Conservation (phyloP, 768 basidiomycete species). For the Leccinum variicolor region DNA sequence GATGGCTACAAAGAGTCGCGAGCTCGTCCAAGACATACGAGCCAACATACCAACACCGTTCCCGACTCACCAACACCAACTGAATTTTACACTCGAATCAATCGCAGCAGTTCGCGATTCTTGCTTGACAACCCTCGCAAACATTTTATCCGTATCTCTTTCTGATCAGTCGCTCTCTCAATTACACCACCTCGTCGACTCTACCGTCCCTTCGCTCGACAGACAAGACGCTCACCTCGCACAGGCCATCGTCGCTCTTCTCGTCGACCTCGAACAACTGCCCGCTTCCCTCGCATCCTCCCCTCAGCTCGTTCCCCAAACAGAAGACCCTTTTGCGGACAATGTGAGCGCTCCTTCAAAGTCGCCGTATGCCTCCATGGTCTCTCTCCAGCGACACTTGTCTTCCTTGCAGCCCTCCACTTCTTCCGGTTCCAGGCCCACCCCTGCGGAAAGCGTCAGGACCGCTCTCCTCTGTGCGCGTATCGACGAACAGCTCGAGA, state of each 20-base stretch:
- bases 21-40: conserved; percentile 1
- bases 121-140: conserved; percentile 70
- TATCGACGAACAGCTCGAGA: conserved; percentile 73
- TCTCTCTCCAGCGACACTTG: conserved; percentile 63
- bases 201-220: conserved; percentile 41
- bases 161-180: conserved; percentile 41
- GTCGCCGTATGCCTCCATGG: conserved; percentile 43
- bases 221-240: conserved; percentile 60
- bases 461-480: conserved; percentile 68
- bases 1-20: not conserved
- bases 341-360: not conserved
- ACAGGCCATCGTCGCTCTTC: conserved; percentile 62
- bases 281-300: conserved; percentile 31
- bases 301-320: conserved; percentile 11
- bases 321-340: conserved; percentile 4
- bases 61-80: conserved; percentile 11
- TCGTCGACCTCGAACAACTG: conserved; percentile 65
- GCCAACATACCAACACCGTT: conserved; percentile 21
- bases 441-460: conserved; percentile 53
- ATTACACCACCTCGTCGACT: conserved; percentile 52
- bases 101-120: conserved; percentile 75
- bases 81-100: not conserved
- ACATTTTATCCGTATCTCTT: conserved; percentile 47
- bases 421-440: conserved; percentile 8
- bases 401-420: conserved; percentile 56